Conservation (phyloP, 305 asterid species). For the Rubia occidens region DNA sequence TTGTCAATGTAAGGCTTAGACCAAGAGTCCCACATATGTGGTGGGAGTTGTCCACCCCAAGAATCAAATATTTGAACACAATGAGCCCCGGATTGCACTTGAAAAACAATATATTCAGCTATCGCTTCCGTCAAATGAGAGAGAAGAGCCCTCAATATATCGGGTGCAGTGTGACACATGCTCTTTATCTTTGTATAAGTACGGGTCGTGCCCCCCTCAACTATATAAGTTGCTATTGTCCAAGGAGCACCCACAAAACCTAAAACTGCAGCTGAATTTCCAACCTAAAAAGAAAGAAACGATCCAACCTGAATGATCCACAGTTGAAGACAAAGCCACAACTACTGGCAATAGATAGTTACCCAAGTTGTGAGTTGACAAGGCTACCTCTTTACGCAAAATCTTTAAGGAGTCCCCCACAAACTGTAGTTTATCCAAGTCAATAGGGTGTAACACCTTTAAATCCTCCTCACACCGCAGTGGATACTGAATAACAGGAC, state of each 20-base stretch:
- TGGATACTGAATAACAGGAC: conserved; percentile 80
- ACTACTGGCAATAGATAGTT: not conserved
- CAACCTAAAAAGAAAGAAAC: conserved; percentile 43
- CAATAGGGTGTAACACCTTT: conserved; percentile 61
- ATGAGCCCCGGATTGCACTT: conserved; percentile 90
- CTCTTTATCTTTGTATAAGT: conserved; percentile 77
- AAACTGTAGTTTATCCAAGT: conserved; percentile 65
- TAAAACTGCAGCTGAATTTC: conserved; percentile 79
- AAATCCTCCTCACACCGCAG: conserved; percentile 67
- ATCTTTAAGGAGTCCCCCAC: conserved; percentile 78
- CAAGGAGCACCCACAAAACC: conserved; percentile 98
- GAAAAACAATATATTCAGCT: conserved; percentile 69
- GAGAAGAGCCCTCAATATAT: conserved; percentile 56
- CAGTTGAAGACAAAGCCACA: conserved; percentile 6
- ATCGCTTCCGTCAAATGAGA: conserved; percentile 73
- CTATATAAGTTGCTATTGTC: conserved; percentile 91
- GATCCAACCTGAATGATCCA: not conserved
- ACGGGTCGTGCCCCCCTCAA: conserved; percentile 79
- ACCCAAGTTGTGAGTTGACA: conserved; percentile 7
- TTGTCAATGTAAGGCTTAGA: conserved; percentile 88
- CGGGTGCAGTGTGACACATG: conserved; percentile 79
- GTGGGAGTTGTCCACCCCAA: conserved; percentile 97
- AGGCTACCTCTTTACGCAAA: conserved; percentile 59
- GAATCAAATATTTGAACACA: conserved; percentile 92
- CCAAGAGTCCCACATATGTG: conserved; percentile 82